Evolutionary conservation across 2,329 filamentous ascomycete species (phyloP), one percentile per base, ranked within the genome.

Genomic region (Cladophialophora carrionii): DNA sequence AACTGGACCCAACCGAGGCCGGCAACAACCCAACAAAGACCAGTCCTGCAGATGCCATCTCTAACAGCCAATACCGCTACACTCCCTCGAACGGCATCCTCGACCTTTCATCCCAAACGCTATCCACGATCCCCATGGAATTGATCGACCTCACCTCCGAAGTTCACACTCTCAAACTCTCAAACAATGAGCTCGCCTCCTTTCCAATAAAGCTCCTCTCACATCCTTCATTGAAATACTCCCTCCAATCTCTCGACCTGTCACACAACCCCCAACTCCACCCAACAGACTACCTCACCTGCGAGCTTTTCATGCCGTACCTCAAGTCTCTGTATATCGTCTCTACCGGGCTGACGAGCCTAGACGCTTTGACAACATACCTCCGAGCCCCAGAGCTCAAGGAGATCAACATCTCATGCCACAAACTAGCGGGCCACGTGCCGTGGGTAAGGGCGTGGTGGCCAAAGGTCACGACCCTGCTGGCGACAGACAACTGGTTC

Each of bases 401-500:
- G 61, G 90, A 89, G 71, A 82, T 97, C 1, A 91, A 98, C 73
- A 82, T 96, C 7, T 92, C 90, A 26, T 85, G 89, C 69, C 98
- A 98, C 75, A 87, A 90, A n/a, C 79, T 98, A 32, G 84, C 87
- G 0, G 83, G 84, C 5, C 57, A 84, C 0, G 81, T 97, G 0
- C 91, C 93, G 0, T 70, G 75, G 26, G 79, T 96, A 6, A 87
- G 87, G 60, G 78, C 84, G 6, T 80, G 79, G 1, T 97, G 92
- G 74, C 91, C 92, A 0, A 82, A 81, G 6, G 82, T 97, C 49
- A 84, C 83, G 1, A 86, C 90, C 0, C 81, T 98, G 9, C 80
- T 94, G 20, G 88, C 87, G 1, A 85, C 88, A 3, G 92, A 96
- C 76, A 98, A 98, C 75, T 87, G 88, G 69, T 84, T 97, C 57